Conservation (phyloP, 768 basidiomycete species). For the Psilocybe sp. region DNA sequence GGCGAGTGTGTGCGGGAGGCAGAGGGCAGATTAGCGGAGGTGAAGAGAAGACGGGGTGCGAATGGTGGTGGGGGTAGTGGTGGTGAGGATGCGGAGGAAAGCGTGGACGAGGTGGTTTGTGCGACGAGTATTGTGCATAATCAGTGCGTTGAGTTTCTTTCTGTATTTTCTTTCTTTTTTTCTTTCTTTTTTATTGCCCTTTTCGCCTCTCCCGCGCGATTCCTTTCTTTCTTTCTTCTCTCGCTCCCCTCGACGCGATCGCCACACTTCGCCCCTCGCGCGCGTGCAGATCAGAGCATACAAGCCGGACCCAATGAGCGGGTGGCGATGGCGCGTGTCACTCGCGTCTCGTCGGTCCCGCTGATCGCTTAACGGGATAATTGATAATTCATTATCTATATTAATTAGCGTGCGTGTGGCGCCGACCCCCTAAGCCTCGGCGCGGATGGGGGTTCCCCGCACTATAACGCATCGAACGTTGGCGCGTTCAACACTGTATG, state of each 20-base stretch:
- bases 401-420: too few relatives aligned
- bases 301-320: too few relatives aligned
- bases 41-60: conserved; percentile 22
- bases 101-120: conserved; percentile 93
- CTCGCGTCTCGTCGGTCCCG: too few relatives aligned
- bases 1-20: conserved; percentile 60
- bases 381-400: too few relatives aligned
- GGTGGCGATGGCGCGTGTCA: too few relatives aligned
- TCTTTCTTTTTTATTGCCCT: background rate
- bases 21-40: conserved; percentile 72
- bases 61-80: conserved; percentile 67
- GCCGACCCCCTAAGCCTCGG: too few relatives aligned
- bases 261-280: too few relatives aligned
- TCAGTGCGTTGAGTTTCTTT: conserved; percentile 60
- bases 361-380: too few relatives aligned
- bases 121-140: conserved; percentile 95
- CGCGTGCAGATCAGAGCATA: too few relatives aligned
- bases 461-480: too few relatives aligned
- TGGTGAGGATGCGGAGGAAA: conserved; percentile 75
- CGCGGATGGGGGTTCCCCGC: too few relatives aligned
- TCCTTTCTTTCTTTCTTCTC: conserved; percentile 7
- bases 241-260: background rate
- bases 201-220: background rate
- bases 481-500: too few relatives aligned
- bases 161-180: conserved; percentile 8